phyloP scores from a whole-genome alignment of 139 green algal species.

The Picochlorum sp. region DNA sequence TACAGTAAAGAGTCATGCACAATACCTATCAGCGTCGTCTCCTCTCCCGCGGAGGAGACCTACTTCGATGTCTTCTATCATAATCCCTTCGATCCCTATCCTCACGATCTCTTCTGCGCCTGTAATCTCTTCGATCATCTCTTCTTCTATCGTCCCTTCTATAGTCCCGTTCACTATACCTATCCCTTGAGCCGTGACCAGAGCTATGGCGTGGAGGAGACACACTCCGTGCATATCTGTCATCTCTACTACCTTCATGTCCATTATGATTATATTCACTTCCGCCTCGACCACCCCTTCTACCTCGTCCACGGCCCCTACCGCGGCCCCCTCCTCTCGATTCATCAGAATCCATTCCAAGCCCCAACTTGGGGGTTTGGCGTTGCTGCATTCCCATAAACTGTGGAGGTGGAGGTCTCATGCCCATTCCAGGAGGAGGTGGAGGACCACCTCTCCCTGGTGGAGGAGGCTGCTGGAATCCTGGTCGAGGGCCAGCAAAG shows the following conservation, averaged over 20 bases:
- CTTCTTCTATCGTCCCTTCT: not conserved
- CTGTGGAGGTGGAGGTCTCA: not conserved
- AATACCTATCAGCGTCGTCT: too few species aligned
- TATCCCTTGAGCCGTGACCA: not conserved
- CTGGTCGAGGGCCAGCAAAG: not conserved
- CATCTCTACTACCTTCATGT: not conserved
- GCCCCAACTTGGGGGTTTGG: not conserved
- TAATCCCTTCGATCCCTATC: too few species aligned
- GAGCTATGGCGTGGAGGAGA: too few species aligned
- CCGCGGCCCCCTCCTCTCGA: not conserved
- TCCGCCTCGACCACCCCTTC: not conserved
- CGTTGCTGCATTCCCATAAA: constrained; percentile 1
- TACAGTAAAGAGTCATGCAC: too few species aligned
- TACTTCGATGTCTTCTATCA: too few species aligned
- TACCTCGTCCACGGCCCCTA: not conserved
- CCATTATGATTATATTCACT: not conserved
- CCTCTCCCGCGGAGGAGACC: too few species aligned
- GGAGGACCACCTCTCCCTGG: not conserved
- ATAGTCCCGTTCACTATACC: not conserved
- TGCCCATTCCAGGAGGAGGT: not conserved
- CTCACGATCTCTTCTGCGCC: too few species aligned
- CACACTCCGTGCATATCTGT: not conserved
- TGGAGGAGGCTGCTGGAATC: not conserved
- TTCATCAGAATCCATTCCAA: constrained; percentile 2
- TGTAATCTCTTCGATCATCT: not conserved